Evolutionary conservation across 805 yeast genomes (phyloP).

Genomic region (Candida pseudofarinosa): DNA sequence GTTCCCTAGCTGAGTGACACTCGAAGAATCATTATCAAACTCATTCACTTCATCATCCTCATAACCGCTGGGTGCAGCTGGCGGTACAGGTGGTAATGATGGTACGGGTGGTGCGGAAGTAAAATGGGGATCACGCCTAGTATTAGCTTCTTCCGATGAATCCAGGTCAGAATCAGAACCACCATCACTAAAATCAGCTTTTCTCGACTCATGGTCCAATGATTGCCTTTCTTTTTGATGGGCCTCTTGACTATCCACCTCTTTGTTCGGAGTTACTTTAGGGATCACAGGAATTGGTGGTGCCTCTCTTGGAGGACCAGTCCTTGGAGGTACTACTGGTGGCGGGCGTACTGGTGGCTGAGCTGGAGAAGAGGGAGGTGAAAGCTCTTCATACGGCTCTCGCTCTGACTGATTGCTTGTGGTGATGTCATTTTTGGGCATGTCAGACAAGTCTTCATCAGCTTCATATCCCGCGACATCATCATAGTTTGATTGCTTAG

Average conservation of each 20-base stretch:
- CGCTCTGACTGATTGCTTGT: background rate
- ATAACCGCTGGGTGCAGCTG: background rate
- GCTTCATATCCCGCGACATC: constrained; percentile 56
- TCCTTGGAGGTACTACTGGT: constrained; percentile 13
- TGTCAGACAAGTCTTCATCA: constrained; percentile 48
- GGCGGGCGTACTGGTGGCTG: constrained; percentile 15
- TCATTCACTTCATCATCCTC: background rate
- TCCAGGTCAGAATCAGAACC: constrained; percentile 25
- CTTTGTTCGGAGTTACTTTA: background rate
- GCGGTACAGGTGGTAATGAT: constrained; percentile 2
- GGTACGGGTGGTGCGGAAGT: constrained; percentile 7
- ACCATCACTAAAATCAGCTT: constrained; percentile 3
- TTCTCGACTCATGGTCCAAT: constrained; percentile 8
- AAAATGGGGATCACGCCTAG: background rate
- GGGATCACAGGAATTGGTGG: background rate
- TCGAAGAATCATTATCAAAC: background rate
- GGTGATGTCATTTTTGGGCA: constrained; percentile 5
- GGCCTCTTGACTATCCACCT: background rate
- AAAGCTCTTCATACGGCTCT: background rate
- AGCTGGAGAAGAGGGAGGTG: constrained; percentile 5
- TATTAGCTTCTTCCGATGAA: constrained; percentile 7
- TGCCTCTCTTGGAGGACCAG: constrained; percentile 3
- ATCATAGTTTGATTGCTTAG: background rate
- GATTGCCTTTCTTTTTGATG: constrained; percentile 3
- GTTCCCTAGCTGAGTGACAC: background rate